Evolutionary conservation across 108 stramenopile species (phyloP).

Genomic region (Skeletonema menzelii): DNA sequence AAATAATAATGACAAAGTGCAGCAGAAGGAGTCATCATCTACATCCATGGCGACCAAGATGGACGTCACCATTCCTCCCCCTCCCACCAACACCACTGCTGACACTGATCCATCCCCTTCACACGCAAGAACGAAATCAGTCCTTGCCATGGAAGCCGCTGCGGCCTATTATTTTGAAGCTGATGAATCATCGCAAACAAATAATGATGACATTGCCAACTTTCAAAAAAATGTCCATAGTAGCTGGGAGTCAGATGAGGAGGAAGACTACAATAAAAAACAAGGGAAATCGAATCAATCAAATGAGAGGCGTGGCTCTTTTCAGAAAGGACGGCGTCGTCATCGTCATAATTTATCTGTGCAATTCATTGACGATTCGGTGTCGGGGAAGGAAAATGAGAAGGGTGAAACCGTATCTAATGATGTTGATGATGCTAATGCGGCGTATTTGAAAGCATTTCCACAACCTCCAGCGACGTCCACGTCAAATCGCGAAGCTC

Average conservation of each 20-base stretch:
- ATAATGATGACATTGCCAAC: neutral
- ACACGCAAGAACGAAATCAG: constrained; percentile 1
- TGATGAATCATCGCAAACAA: neutral
- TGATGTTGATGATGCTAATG: no score
- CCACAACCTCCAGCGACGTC: neutral
- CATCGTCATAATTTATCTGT: constrained; percentile 4
- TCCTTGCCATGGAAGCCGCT: constrained; percentile 13
- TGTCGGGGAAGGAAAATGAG: neutral
- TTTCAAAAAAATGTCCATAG: constrained; percentile 9
- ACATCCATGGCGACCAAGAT: neutral
- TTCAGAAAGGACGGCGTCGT: neutral
- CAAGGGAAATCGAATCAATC: neutral
- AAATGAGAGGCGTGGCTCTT: neutral
- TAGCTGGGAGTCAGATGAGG: constrained; percentile 4
- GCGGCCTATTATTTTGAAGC: constrained; percentile 23
- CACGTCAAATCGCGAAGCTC: neutral
- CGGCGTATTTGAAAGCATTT: neutral
- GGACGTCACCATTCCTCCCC: neutral
- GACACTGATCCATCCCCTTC: neutral
- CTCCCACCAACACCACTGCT: neutral
- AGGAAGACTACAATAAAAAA: neutral
- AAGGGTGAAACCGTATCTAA: neutral
- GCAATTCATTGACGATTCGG: neutral
- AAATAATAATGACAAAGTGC: no score
- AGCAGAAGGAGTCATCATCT: neutral